Evolutionary conservation across 495 filamentous ascomycete genomes (phyloP).

Genomic region (Daldinia decipiens): DNA sequence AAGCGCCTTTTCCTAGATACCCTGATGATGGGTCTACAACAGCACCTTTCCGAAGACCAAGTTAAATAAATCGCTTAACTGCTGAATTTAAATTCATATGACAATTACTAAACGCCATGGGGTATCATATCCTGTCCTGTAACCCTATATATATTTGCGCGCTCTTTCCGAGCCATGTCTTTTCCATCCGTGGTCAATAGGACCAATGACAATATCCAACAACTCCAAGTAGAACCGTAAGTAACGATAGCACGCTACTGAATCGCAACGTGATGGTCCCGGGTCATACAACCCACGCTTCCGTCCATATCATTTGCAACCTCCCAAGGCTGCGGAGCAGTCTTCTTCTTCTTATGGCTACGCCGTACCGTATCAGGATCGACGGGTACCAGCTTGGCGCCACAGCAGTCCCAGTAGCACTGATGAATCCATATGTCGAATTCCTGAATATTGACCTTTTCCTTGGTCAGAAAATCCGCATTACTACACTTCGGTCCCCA

Average conservation of each 20-base stretch:
- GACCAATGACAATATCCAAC: neutral
- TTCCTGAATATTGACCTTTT: constrained; percentile 1
- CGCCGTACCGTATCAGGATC: neutral
- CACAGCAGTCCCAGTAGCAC: constrained; percentile 32
- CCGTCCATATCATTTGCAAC: constrained; percentile 1
- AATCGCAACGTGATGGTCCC: constrained; percentile 6
- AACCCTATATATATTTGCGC: neutral
- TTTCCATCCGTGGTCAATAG: neutral
- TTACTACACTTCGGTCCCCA: neutral
- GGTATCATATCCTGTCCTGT: neutral
- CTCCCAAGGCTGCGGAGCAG: constrained; percentile 3
- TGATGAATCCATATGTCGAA: constrained; percentile 26
- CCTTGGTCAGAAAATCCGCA: neutral
- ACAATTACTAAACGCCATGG: too few species aligned
- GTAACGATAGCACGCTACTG: neutral
- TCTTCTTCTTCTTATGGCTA: constrained; percentile 14
- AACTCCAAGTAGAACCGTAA: neutral
- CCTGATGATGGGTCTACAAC: too few species aligned
- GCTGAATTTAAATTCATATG: neutral
- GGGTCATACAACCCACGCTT: constrained; percentile 9
- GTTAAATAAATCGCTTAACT: neutral
- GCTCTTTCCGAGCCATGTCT: neutral
- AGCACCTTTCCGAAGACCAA: neutral
- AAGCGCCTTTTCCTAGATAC: too few species aligned
- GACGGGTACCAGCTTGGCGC: constrained; percentile 17